Evolutionary conservation across 352 stramenopile genomes (phyloP).

Genomic region (Phytopythium sindhum): DNA sequence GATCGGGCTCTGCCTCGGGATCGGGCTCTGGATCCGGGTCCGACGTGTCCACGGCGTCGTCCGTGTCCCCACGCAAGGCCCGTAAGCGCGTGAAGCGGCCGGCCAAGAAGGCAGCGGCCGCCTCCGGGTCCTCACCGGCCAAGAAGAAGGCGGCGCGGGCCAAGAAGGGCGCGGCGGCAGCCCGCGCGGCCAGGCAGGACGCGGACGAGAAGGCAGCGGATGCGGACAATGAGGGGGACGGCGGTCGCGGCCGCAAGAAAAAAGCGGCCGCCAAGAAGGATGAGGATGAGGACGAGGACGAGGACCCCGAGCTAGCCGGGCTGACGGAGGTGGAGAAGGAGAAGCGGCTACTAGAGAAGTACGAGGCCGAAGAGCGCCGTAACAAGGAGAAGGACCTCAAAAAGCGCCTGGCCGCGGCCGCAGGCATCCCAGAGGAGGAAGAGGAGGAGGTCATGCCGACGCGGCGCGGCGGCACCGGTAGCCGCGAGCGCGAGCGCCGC

Average conservation of each 20-base stretch:
- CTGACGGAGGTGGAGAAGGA: constrained; percentile 88
- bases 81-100: constrained; percentile 52
- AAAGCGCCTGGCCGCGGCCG: constrained; percentile 60
- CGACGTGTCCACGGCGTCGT: constrained; percentile 20
- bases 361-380: constrained; percentile 78
- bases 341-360: constrained; percentile 82
- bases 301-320: constrained; percentile 57
- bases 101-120: constrained; percentile 36
- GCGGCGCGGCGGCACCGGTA: constrained; percentile 47
- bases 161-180: constrained; percentile 9
- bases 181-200: constrained; percentile 18
- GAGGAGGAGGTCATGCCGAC: constrained; percentile 42
- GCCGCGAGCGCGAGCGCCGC: constrained; percentile 60
- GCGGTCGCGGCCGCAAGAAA: constrained; percentile 18
- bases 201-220: constrained; percentile 50
- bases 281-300: constrained; percentile 36
- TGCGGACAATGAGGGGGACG: constrained; percentile 55
- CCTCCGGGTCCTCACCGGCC: constrained; percentile 12
- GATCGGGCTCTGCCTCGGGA: constrained; percentile 30
- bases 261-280: constrained; percentile 46
- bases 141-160: constrained; percentile 33
- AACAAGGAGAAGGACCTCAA: constrained; percentile 84
- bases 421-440: constrained; percentile 40
- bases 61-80: constrained; percentile 24
- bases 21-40: constrained; percentile 22